A percentile compares a stretch with the other conserved stretches of the same genome.
Evolutionary conservation across 345 rosid species (phyloP).

Genomic region (Populus tremula): DNA sequence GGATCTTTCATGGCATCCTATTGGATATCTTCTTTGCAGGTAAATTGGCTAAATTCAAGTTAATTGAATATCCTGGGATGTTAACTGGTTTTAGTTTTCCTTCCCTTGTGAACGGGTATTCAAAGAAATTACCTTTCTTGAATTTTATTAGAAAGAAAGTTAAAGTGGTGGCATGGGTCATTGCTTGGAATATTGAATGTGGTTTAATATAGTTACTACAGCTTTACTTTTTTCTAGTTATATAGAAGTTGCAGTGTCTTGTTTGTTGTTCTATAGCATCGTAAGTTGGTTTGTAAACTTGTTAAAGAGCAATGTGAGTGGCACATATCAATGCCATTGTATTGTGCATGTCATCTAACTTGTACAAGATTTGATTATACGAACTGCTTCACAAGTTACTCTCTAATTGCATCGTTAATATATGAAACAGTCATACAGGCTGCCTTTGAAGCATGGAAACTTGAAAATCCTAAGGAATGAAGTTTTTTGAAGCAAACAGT

Average conservation of each 20-base stretch:
- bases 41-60: constrained; percentile 19
- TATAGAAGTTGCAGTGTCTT: background rate
- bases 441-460: background rate
- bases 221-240: background rate
- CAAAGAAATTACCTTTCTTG: background rate
- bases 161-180: background rate
- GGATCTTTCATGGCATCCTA: constrained; percentile 99
- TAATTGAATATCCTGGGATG: background rate
- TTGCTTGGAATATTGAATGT: background rate
- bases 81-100: background rate
- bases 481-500: background rate
- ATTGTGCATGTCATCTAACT: background rate
- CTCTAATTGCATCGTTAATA: background rate
- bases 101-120: background rate
- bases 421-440: background rate
- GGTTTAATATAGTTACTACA: background rate
- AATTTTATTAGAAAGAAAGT: background rate
- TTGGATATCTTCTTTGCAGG: constrained; percentile 99
- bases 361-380: no score
- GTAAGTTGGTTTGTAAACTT: background rate
- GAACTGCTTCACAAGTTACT: background rate
- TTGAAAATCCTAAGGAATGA: background rate
- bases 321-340: background rate
- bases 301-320: background rate
- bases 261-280: background rate